Evolutionary conservation across 1,139 yeast genomes (phyloP).

Genomic region (Yamadazyma dendronema): DNA sequence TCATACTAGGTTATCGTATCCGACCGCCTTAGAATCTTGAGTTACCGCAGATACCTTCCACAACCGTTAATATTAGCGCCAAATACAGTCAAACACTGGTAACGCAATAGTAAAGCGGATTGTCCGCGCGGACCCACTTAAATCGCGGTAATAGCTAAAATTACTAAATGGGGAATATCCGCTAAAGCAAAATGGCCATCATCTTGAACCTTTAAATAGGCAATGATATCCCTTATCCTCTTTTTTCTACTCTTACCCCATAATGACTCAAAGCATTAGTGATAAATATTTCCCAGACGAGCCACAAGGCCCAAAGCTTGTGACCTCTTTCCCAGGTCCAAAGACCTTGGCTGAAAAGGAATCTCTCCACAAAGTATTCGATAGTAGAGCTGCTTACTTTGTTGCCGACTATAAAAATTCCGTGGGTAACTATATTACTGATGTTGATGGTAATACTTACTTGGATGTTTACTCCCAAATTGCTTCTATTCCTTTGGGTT

Average conservation of each 20-base stretch:
- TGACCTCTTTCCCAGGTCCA: conserved; percentile 64
- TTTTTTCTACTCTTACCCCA: not conserved
- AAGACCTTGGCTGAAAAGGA: conserved; percentile 44
- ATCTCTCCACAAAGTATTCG: conserved; percentile 56
- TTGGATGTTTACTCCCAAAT: conserved; percentile 72
- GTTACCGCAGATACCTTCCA: not conserved
- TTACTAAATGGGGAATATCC: not conserved
- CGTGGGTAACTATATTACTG: conserved; percentile 67
- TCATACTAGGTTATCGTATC: too few species aligned
- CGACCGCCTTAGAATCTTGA: too few species aligned
- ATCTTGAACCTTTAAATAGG: not conserved
- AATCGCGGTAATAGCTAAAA: not conserved
- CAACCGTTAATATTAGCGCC: not conserved
- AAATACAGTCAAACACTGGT: too few species aligned
- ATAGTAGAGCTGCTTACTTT: conserved; percentile 67
- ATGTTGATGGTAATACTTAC: conserved; percentile 65
- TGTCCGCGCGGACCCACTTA: not conserved
- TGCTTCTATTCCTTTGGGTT: conserved; percentile 72
- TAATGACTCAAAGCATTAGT: conserved; percentile 35
- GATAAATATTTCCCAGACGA: conserved; percentile 64
- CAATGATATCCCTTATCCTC: not conserved
- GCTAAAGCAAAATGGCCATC: not conserved
- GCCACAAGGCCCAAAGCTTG: conserved; percentile 58
- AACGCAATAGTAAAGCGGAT: not conserved
- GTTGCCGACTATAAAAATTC: conserved; percentile 65